Evolutionary conservation across 768 basidiomycete genomes (phyloP).

Genomic region (Boletus tylopilopsis): DNA sequence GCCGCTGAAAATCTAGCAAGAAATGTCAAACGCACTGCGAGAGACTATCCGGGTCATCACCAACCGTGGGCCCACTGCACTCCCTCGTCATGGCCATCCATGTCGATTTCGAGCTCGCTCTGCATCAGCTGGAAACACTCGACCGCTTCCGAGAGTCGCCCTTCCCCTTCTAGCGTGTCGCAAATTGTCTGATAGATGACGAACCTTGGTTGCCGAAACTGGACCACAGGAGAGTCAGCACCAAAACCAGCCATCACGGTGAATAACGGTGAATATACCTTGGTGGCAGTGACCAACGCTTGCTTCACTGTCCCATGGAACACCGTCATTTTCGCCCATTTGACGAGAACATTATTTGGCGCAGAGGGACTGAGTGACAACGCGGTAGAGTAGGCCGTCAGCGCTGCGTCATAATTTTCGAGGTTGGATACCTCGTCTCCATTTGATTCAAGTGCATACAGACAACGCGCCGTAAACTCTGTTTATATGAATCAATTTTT

Average conservation of each 20-base stretch:
- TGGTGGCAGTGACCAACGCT: background rate
- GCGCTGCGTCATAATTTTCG: background rate
- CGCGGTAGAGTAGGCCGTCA: background rate
- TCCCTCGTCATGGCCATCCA: background rate
- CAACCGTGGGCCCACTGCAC: background rate
- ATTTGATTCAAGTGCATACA: background rate
- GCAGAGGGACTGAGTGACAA: background rate
- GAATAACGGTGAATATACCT: no score
- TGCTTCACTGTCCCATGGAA: background rate
- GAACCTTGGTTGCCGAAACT: background rate
- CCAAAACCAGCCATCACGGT: background rate
- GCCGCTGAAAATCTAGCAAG: no score
- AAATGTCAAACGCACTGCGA: background rate
- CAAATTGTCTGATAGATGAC: background rate
- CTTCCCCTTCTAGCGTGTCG: background rate
- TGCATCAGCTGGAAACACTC: background rate
- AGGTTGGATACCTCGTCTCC: background rate
- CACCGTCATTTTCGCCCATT: background rate
- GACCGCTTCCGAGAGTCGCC: background rate
- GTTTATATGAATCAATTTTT: rapidly evolving
- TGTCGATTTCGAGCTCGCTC: background rate
- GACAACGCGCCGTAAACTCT: conserved; percentile 1
- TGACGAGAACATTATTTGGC: background rate
- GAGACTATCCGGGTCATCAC: background rate
- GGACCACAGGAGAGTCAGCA: background rate